Evolutionary conservation across 2,329 filamentous ascomycete genomes (phyloP).

Genomic region (Aureobasidium sp.): DNA sequence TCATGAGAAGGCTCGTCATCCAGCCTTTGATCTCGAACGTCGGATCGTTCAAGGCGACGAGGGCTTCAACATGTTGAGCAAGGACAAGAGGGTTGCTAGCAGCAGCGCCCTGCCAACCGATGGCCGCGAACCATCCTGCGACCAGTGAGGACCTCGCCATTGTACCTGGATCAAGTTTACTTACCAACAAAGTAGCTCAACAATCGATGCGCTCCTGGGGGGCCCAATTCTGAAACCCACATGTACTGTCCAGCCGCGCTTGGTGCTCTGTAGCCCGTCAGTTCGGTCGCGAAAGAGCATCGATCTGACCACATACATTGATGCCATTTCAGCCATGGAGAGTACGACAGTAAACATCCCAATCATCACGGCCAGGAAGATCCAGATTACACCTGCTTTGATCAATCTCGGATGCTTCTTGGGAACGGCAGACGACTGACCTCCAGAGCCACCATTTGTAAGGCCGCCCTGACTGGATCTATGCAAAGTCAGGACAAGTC

Average conservation of each 20-base stretch:
- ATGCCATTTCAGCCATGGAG: constrained; percentile 44
- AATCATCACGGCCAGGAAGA: constrained; percentile 41
- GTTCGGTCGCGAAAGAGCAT: constrained; percentile 21
- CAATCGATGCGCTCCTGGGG: constrained; percentile 34
- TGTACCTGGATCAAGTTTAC: background rate
- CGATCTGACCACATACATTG: constrained; percentile 29
- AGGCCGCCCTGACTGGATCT: background rate
- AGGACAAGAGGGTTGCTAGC: constrained; percentile 22
- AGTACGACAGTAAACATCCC: constrained; percentile 35
- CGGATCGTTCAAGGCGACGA: constrained; percentile 21
- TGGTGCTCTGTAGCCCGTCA: constrained; percentile 35
- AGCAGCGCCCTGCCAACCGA: constrained; percentile 26
- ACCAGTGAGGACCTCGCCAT: background rate
- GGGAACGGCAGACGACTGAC: constrained; percentile 40
- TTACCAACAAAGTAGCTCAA: constrained; percentile 46
- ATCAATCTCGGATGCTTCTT: background rate
- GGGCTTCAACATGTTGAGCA: constrained; percentile 23
- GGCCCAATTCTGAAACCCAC: constrained; percentile 47
- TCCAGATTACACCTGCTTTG: constrained; percentile 45
- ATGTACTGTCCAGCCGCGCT: constrained; percentile 52
- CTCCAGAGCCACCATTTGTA: constrained; percentile 19
- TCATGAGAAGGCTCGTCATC: constrained; percentile 15
- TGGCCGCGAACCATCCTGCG: constrained; percentile 21
- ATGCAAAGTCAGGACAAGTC: background rate
- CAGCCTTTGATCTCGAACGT: constrained; percentile 20